Percentiles rank a stretch among this genome's conserved stretches.
Evolutionary conservation across 2,329 filamentous ascomycete species (phyloP).

Genomic region (Blastomyces parvus): DNA sequence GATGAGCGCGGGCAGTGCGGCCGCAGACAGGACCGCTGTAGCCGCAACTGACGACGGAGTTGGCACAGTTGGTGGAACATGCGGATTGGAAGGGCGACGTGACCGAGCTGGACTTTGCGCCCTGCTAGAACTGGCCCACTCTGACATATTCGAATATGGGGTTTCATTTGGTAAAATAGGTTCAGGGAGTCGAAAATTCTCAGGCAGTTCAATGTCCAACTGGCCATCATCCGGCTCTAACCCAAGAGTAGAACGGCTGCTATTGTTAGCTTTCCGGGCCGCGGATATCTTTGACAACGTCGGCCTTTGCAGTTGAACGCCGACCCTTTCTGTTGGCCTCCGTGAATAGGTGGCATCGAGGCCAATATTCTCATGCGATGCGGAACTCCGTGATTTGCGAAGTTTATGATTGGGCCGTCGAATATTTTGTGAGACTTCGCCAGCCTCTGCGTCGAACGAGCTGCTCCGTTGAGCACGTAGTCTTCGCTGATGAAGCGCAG

Average conservation of each 20-base stretch:
- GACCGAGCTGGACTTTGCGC: neutral
- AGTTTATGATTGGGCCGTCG: conserved; percentile 3
- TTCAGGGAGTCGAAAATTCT: neutral
- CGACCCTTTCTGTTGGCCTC: neutral
- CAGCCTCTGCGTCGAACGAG: conserved; percentile 3
- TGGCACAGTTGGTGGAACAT: neutral
- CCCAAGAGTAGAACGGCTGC: neutral
- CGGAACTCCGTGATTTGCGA: conserved; percentile 6
- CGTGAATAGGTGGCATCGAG: neutral
- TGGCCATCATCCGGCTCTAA: neutral
- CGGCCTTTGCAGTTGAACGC: neutral
- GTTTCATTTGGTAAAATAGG: neutral
- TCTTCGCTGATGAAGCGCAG: neutral
- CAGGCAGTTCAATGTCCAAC: neutral
- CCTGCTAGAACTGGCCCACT: neutral
- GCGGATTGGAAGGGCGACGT: neutral
- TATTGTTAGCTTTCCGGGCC: neutral
- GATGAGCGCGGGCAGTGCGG: neutral
- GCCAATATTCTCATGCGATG: neutral
- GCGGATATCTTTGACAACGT: neutral
- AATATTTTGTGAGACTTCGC: neutral
- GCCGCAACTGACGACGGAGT: neutral
- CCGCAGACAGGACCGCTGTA: neutral
- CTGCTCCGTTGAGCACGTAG: neutral
- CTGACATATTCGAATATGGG: conserved; percentile 6